Base-by-base conservation (phyloP, 202 grass and related monocot genomes). In the Brachypodium distachyon region DNA sequence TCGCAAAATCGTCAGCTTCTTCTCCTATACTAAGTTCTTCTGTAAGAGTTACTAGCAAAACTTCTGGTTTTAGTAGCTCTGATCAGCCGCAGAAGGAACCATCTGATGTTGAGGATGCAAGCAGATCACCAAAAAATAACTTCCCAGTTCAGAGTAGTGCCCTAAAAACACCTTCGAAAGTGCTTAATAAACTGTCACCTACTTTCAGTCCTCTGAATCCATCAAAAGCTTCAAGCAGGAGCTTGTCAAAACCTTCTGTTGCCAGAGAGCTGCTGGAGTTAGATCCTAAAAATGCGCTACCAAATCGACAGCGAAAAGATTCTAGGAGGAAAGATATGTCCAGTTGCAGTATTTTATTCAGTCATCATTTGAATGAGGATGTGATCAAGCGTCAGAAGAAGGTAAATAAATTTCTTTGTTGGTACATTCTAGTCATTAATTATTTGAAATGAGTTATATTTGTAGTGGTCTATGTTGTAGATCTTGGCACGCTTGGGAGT, bases 361-460 rank as follows among this genome's bases (percentile, higher is more conserved):
- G 96, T 70, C 82, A 90, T 73, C 96, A 99, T 89, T 90, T 99
- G 77, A 81, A 87, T 83, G 83, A 90, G n/a, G 80, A 87, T 84
- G 84, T 92, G 44, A 81, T 93, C 44, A 95, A 88, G 65, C 85
- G 83, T 74, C 96, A 96, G 70, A 95, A 89, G 49, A 99, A 95
- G 96, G 96, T 99, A 84, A 50, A 13, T 73, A 54, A 68, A 54
- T 57, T 77, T 89, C 33, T 80, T 29, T 67, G 21, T 48, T 54
- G 39, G 5, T 41, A 67, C 31, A 76, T 87, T 76, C 9, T 77
- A 39, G 7, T 65, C 22, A 53, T 14, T 76, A 64, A 31, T 37
- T 26, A 41, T 60, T 83, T 60, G 37, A 56, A 77, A 77, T 21
- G 12, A 50, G 49, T 1, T 63, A 56, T 73, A 75, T 55, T 86